phyloP scores from a whole-genome alignment of 306 rosid species.

The Dalbergia cultrata region DNA sequence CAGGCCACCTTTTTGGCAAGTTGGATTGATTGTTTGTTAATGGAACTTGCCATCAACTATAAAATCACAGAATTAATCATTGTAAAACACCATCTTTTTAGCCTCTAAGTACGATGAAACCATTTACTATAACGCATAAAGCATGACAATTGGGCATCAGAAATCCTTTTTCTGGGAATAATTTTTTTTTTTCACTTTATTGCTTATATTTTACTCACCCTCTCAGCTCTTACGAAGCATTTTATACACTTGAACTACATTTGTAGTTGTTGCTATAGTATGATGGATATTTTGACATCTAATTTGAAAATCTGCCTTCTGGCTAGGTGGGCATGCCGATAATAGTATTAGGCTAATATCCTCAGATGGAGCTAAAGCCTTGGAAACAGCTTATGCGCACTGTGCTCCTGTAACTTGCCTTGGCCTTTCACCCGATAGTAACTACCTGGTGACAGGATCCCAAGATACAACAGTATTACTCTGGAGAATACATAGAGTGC shows the following conservation, averaged over 20 bases:
- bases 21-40: background rate
- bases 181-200: background rate
- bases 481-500: slow-evolving; percentile 86
- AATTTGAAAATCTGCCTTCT: slow-evolving; percentile 48
- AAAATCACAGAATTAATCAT: slow-evolving; percentile 13
- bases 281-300: slow-evolving; percentile 32
- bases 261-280: slow-evolving; percentile 30
- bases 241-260: slow-evolving; percentile 31
- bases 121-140: slow-evolving; percentile 8
- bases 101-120: slow-evolving; percentile 8
- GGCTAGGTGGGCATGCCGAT: slow-evolving; percentile 92
- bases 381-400: slow-evolving; percentile 91
- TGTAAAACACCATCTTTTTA: background rate
- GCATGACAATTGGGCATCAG: slow-evolving; percentile 19
- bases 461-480: slow-evolving; percentile 82
- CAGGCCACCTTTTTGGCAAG: background rate
- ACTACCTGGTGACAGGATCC: slow-evolving; percentile 91
- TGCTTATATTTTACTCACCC: slow-evolving; percentile 6
- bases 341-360: slow-evolving; percentile 87
- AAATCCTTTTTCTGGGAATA: slow-evolving; percentile 13
- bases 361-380: slow-evolving; percentile 89
- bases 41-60: slow-evolving; percentile 35
- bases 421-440: slow-evolving; percentile 84
- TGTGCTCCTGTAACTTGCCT: slow-evolving; percentile 95
- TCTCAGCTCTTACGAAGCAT: slow-evolving; percentile 23